Base-by-base conservation (phyloP, 352 stramenopile genomes). In the Pelagophyceae sp. region DNA sequence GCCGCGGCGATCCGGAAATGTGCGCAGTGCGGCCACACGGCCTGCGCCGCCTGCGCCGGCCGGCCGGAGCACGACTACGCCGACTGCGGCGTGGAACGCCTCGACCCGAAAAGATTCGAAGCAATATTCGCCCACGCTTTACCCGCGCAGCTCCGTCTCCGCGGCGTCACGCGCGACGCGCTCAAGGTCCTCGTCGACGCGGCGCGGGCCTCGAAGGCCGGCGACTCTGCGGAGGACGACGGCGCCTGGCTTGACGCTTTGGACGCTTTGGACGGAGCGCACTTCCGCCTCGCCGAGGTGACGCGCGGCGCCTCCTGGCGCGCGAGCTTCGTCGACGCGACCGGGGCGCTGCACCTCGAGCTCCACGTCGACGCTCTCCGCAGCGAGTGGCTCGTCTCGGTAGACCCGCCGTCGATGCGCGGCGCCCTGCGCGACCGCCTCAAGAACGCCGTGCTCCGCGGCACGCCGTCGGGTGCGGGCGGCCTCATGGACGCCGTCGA, bases 51-150 rank as follows among this genome's bases (percentile, higher is more conserved):
- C 17, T 78, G 75, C 72, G 78, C 78, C 29, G 50, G 80, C 17
- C 81, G 81, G 65, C 82, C 78, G 33, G 80, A 84, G 72, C 80
- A 85, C 67, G 33, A 76, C 38, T 81, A 81, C 75, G 67, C 51
- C 35, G 61, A 61, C 23, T 40, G 67, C 23, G 40, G n/a, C 31
- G 1, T n/a, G 51, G 31, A 51, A 32, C 76, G 78, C 0, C 31
- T 29, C 27, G 29, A 72, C 45, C 77, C 77, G 6, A 3, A 29
- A 2, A 58, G 1, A 20, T 78, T 78, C n/a, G 37, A 75, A 38
- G n/a, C 27, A 29, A n/a, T 23, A 29, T 58, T 78, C 2, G 45
- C 27, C 5, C 23, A 15, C 27, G 63, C 63, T 1, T 58, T 78
- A 3, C 75, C 75, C 6, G 37, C 19, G 31, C 6, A 3, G 17